Conservation (phyloP, 768 basidiomycete species). For the Podaxis rugospora region DNA sequence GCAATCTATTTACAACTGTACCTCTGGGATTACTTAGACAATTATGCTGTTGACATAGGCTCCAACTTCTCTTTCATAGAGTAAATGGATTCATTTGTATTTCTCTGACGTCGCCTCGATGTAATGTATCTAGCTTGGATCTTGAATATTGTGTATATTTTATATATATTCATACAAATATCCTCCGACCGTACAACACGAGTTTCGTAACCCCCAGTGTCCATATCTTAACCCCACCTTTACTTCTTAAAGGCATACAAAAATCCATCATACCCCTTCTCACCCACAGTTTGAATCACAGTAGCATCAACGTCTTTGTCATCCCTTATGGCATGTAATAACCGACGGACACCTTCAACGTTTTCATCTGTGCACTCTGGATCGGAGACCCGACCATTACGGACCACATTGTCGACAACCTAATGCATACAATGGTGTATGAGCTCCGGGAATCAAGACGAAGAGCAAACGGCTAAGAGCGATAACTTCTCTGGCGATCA, state of each 20-base stretch:
- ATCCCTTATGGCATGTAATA: conserved; percentile 41
- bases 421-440: conserved; percentile 14
- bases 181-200: neutral
- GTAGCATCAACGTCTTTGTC: conserved; percentile 50
- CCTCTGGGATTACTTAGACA: neutral
- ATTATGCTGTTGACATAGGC: neutral
- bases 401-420: conserved; percentile 63
- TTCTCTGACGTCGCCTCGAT: neutral
- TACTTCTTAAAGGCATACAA: conserved; percentile 41
- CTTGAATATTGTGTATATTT: neutral
- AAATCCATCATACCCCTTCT: conserved; percentile 52
- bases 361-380: conserved; percentile 26
- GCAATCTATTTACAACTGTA: neutral
- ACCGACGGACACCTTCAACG: conserved; percentile 42
- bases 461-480: neutral
- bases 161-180: neutral
- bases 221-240: conserved; percentile 4
- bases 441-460: neutral
- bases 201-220: neutral
- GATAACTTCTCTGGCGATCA: neutral
- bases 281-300: conserved; percentile 44
- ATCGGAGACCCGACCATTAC: conserved; percentile 42
- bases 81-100: neutral
- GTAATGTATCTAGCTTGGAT: neutral
- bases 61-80: neutral